Evolutionary conservation across 305 asterid genomes (phyloP).

Genomic region (Ajuga reptans): DNA sequence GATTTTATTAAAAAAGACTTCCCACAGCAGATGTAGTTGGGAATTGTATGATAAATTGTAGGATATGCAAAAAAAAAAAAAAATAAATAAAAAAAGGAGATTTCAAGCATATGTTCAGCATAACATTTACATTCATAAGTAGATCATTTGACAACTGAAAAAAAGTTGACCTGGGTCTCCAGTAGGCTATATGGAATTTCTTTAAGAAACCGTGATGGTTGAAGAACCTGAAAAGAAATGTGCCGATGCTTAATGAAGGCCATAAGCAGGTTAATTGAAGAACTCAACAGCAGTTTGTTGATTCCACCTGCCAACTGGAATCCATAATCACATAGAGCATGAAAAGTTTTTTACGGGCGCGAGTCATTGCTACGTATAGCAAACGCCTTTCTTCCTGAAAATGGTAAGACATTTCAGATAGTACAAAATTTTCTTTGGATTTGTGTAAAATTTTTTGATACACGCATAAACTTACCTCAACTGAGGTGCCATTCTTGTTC

Average conservation of each 20-base stretch:
- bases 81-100: not conserved
- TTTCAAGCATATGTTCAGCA: not conserved
- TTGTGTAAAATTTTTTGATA: not conserved
- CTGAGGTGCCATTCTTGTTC: constrained; percentile 47
- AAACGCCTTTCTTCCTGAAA: constrained; percentile 91
- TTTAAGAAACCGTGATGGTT: constrained; percentile 88
- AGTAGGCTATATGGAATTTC: constrained; percentile 78
- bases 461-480: constrained; percentile 56
- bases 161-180: constrained; percentile 51
- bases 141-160: constrained; percentile 13
- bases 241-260: constrained; percentile 23
- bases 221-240: constrained; percentile 63
- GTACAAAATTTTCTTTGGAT: not conserved
- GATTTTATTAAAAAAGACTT: not conserved
- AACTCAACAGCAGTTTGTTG: constrained; percentile 19
- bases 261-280: constrained; percentile 11
- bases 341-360: constrained; percentile 76
- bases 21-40: not conserved
- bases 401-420: constrained; percentile 25
- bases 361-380: constrained; percentile 95
- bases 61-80: constrained; percentile 1
- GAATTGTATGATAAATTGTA: not conserved
- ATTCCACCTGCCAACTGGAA: constrained; percentile 87
- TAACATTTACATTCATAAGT: not conserved
- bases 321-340: constrained; percentile 70